phyloP scores from a whole-genome alignment of 2,329 filamentous ascomycete genomes.

The Fonsecaea pedrosoi region DNA sequence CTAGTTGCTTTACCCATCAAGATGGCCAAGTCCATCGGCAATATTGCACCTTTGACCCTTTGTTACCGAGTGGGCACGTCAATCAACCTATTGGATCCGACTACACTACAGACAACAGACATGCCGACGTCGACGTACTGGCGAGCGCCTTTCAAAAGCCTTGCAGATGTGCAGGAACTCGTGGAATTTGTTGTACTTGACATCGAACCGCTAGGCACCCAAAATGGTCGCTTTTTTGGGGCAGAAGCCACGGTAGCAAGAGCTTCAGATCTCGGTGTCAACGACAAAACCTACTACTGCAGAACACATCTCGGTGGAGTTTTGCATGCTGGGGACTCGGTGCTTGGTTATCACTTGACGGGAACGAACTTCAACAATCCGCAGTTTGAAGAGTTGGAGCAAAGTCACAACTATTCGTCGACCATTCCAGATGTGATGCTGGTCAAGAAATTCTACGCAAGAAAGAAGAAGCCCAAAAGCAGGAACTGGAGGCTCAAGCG shows the following conservation, averaged over 20 bases:
- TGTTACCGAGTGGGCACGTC: conserved; percentile 89
- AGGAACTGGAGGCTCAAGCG: conserved; percentile 95
- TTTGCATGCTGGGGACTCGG: conserved; percentile 87
- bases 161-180: conserved; percentile 83
- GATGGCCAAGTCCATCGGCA: conserved; percentile 83
- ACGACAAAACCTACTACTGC: conserved; percentile 86
- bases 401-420: conserved; percentile 74
- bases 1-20: conserved; percentile 91
- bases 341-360: conserved; percentile 89
- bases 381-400: conserved; percentile 82
- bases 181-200: conserved; percentile 95
- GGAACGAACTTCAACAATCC: conserved; percentile 93
- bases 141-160: conserved; percentile 81
- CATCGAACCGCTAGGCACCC: conserved; percentile 77
- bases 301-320: conserved; percentile 88
- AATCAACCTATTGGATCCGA: conserved; percentile 86
- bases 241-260: conserved; percentile 88
- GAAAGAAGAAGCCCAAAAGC: conserved; percentile 79
- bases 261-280: conserved; percentile 82
- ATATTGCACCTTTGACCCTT: conserved; percentile 83
- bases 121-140: conserved; percentile 84
- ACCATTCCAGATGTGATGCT: conserved; percentile 90
- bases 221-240: conserved; percentile 81
- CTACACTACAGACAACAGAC: conserved; percentile 89
- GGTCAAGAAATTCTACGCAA: conserved; percentile 95